Evolutionary conservation across 768 basidiomycete genomes (phyloP).

Genomic region (Gymnopilus dilepis): DNA sequence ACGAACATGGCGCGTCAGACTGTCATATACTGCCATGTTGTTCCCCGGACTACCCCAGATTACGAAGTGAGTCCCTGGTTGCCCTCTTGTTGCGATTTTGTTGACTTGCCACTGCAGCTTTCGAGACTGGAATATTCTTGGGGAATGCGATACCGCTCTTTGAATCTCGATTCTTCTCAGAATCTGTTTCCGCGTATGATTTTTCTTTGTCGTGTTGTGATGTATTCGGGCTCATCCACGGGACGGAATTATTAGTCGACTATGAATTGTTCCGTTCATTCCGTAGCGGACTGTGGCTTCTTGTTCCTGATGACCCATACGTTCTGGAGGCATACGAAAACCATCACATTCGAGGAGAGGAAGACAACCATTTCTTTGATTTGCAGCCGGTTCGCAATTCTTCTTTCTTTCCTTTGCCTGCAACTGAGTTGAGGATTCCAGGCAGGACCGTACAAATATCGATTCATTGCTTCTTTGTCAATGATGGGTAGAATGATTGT

Average conservation of each 20-base stretch:
- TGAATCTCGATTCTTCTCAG: background rate
- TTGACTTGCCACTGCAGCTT: background rate
- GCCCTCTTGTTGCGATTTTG: background rate
- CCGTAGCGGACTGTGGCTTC: background rate
- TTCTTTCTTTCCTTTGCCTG: background rate
- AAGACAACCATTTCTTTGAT: background rate
- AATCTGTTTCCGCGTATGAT: background rate
- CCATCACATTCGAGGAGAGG: background rate
- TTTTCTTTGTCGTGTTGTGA: background rate
- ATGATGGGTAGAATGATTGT: background rate
- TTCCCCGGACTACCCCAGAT: background rate
- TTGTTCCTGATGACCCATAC: background rate
- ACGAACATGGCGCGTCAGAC: background rate
- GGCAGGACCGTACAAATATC: background rate
- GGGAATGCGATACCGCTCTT: background rate
- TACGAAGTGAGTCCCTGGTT: background rate
- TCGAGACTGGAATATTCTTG: background rate
- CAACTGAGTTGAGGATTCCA: background rate
- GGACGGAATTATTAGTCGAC: background rate
- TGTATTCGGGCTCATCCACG: background rate
- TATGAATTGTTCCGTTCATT: background rate
- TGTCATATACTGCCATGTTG: background rate
- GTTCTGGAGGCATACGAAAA: background rate
- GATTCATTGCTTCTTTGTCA: background rate
- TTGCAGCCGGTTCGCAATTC: background rate